Evolutionary conservation across 148 eudicot species (phyloP).

Genomic region (Dianthus caryophyllus): DNA sequence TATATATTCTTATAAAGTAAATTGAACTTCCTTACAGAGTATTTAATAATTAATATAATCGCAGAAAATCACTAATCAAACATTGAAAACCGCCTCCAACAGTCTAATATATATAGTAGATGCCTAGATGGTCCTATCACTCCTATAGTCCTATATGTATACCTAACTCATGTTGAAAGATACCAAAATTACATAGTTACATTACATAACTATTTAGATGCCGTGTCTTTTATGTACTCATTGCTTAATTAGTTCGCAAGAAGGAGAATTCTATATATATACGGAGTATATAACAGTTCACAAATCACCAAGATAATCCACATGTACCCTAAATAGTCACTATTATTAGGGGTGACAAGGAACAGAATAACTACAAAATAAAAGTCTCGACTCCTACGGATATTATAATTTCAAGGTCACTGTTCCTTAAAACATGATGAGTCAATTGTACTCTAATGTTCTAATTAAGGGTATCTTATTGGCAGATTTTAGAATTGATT

Average conservation of each 20-base stretch:
- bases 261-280: slow-evolving; percentile 9
- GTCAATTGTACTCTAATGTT: slow-evolving; percentile 7
- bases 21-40: too few species aligned
- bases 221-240: slow-evolving; percentile 23
- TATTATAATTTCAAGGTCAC: not conserved
- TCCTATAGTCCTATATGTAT: too few species aligned
- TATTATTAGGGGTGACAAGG: slow-evolving; percentile 13
- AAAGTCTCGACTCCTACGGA: slow-evolving; percentile 12
- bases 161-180: not conserved
- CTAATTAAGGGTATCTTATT: not conserved
- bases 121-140: too few species aligned
- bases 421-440: not conserved
- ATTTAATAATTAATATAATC: too few species aligned
- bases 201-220: slow-evolving; percentile 2
- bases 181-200: not conserved
- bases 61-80: too few species aligned
- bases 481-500: not conserved
- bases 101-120: too few species aligned
- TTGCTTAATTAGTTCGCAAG: slow-evolving; percentile 24
- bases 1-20: too few species aligned
- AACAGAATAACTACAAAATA: slow-evolving; percentile 1
- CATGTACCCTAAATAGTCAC: slow-evolving; percentile 7
- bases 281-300: slow-evolving; percentile 10
- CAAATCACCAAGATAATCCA: not conserved
- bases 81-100: too few species aligned